phyloP scores from a whole-genome alignment of 371 early-diverging fungal genomes.

The Parasitella parasitica region DNA sequence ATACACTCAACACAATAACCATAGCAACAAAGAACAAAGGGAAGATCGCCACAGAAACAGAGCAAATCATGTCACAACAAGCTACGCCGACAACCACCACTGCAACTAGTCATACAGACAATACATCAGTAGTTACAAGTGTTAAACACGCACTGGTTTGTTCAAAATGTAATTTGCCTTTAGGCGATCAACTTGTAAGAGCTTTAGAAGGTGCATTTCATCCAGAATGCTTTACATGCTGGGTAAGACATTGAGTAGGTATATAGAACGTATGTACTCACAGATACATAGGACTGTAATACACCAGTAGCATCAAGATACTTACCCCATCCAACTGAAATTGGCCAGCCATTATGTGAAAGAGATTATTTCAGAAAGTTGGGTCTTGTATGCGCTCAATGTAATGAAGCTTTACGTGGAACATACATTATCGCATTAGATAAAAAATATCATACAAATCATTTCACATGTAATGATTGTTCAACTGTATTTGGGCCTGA shows the following conservation, averaged over 20 bases:
- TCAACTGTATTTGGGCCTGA: conserved; percentile 90
- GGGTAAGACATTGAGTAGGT: conserved; percentile 32
- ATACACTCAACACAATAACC: neutral
- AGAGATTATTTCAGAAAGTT: conserved; percentile 87
- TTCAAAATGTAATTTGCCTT: conserved; percentile 81
- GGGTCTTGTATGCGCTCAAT: conserved; percentile 85
- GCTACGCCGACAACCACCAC: neutral
- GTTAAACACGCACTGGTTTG: conserved; percentile 76
- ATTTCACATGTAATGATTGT: conserved; percentile 94
- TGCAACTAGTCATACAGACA: neutral
- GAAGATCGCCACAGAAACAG: neutral
- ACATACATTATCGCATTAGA: conserved; percentile 91
- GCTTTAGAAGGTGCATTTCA: conserved; percentile 93
- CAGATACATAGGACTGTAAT: conserved; percentile 70
- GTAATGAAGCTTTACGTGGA: conserved; percentile 86
- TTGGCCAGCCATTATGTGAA: conserved; percentile 79
- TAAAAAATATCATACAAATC: conserved; percentile 93
- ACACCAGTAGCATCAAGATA: conserved; percentile 83
- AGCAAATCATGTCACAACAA: neutral
- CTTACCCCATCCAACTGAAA: conserved; percentile 68
- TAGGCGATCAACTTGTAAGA: conserved; percentile 91
- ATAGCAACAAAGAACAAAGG: neutral
- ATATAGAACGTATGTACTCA: neutral
- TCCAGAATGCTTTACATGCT: conserved; percentile 97
- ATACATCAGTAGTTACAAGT: neutral